Evolutionary conservation across 768 basidiomycete genomes (phyloP).

Genomic region (Lentinus brumalis): DNA sequence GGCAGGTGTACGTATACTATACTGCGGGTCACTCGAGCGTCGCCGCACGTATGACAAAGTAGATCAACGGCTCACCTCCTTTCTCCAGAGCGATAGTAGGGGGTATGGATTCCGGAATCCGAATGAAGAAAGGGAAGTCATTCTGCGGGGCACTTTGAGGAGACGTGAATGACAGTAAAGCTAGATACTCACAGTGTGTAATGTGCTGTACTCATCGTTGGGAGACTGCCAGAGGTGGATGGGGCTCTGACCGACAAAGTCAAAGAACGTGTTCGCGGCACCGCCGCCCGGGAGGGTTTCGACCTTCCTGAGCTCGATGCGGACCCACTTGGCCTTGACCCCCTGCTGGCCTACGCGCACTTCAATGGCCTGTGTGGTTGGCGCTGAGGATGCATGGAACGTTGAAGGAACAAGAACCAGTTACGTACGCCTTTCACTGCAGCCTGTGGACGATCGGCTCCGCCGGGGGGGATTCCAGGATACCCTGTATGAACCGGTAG

Average conservation of each 20-base stretch:
- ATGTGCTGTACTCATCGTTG: conserved; percentile 66
- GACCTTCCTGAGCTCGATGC: conserved; percentile 88
- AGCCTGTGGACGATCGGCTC: conserved; percentile 76
- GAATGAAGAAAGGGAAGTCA: conserved; percentile 89
- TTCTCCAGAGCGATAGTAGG: conserved; percentile 81
- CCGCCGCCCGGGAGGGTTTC: conserved; percentile 80
- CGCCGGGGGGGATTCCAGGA: conserved; percentile 84
- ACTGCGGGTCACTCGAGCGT: too few species aligned
- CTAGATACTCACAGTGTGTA: conserved; percentile 58
- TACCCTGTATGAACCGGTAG: conserved; percentile 53
- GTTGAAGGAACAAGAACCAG: conserved; percentile 2
- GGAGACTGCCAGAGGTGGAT: conserved; percentile 77
- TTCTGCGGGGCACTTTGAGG: conserved; percentile 45
- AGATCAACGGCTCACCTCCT: conserved; percentile 48
- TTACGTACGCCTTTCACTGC: conserved; percentile 80
- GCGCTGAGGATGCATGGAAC: conserved; percentile 13
- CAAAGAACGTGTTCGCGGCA: conserved; percentile 69
- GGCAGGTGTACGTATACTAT: too few species aligned
- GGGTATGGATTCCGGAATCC: conserved; percentile 90
- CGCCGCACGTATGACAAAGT: too few species aligned
- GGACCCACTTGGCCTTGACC: conserved; percentile 90
- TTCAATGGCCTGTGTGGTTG: conserved; percentile 68
- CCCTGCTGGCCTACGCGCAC: conserved; percentile 73
- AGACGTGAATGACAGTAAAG: not conserved
- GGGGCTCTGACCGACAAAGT: conserved; percentile 81